These are phyloP conservation scores for Mycosphaerella arachidis DNA, from an alignment of 2,329 filamentous ascomycete species.

Conservation along the genomic window DNA sequence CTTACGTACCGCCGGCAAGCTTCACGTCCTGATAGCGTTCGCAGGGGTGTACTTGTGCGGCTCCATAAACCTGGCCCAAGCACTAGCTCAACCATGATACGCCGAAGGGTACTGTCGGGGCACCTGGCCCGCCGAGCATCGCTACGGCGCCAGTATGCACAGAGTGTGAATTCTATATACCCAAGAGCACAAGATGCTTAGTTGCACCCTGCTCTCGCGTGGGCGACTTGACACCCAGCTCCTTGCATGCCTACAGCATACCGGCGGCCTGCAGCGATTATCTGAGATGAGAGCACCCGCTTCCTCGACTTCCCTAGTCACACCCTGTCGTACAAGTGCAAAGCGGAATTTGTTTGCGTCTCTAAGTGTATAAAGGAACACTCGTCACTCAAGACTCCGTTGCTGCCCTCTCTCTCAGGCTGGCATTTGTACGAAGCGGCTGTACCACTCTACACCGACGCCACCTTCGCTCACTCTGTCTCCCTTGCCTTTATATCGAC, in stretches of 20 bases:
- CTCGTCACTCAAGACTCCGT: constrained; percentile 4
- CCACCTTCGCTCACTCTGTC: not conserved
- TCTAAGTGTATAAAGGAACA: constrained; percentile 20
- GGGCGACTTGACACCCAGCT: constrained; percentile 22
- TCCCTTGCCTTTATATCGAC: not conserved
- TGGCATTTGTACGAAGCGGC: not conserved
- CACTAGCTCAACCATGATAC: constrained; percentile 1
- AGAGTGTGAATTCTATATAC: constrained; percentile 10
- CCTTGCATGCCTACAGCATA: constrained; percentile 23
- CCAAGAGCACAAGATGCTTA: constrained; percentile 6
- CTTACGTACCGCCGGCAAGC: not conserved
- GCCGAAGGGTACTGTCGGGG: constrained; percentile 5
- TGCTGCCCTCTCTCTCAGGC: not conserved
- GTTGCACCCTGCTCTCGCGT: constrained; percentile 19
- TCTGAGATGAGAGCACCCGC: constrained; percentile 20
- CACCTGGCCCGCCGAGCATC: constrained; percentile 2
- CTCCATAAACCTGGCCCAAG: not conserved
- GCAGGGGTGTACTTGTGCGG: not conserved
- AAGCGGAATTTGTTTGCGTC: constrained; percentile 24
- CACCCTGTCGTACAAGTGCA: constrained; percentile 19
- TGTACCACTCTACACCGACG: not conserved
- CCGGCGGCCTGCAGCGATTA: constrained; percentile 18
- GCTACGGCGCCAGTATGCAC: constrained; percentile 14
- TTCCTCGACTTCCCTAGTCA: constrained; percentile 7
- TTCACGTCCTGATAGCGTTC: not conserved